Evolutionary conservation across 345 rosid genomes (phyloP), one percentile per base, ranked within the genome.

Genomic region (Arabidopsis arenosa): DNA sequence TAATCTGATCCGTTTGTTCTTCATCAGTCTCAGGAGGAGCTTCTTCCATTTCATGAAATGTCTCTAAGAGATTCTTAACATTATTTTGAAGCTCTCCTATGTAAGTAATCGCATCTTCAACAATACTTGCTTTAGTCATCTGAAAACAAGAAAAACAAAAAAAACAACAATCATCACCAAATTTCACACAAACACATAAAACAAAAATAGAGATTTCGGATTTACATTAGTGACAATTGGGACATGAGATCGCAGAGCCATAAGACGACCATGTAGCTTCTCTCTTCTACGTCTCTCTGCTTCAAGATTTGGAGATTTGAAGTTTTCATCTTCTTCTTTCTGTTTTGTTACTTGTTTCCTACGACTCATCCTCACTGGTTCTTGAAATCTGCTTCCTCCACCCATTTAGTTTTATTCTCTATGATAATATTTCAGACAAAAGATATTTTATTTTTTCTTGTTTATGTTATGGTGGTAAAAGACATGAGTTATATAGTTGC

Each of bases 41-140:
- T 48, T 66, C 84, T 44, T 92, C 96, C 80, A 85, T 78, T 73
- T 86, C 89, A 18, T 68, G 83, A 70, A 94, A 88, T 76, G 80
- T 79, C 33, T 84, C 85, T n/a, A 75, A 66, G 12, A 90, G 91
- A 78, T 17, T 71, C 65, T 81, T 15, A 51, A 84, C 90, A 33
- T 79, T 74, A 35, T 53, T 78, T 78, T 85, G 80, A 73, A 92
- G 86, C 77, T 83, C 83, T 66, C 75, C 78, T 35, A 92, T 88
- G 86, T 90, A 95, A 78, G 85, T 84, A n/a, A 89, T 85, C 0
- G 99, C 92, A 76, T 95, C 97, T 56, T 88, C 93, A 41, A 95
- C 81, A 51, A 92, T 92, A 15, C 89, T 85, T 5, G 85, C 97
- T 82, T 86, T 89, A 70, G 84, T 92, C 97, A 95, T 90, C 99